Evolutionary conservation across 139 green algal genomes (phyloP), one percentile per base, ranked within the genome.

Genomic region (Auxenochlorella protothecoides): DNA sequence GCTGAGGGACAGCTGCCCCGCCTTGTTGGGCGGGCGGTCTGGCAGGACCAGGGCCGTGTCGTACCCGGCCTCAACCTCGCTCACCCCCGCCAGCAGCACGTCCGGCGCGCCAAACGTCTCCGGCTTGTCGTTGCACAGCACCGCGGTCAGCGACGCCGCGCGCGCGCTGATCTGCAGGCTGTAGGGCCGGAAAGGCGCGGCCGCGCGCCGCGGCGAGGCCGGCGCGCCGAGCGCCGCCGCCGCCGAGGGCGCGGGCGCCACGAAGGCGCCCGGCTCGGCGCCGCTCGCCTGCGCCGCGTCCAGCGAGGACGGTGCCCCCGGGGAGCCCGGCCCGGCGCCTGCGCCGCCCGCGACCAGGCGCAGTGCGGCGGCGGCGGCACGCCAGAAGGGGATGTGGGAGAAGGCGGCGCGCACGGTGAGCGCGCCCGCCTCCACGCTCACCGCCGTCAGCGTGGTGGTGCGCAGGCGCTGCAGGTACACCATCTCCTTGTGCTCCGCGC

Each of bases 61-160:
- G 63, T 76, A 82, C 0, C 73, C 64, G 6, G 76, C 55, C n/a
- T 44, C 51, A 2, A 77, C 65, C 3, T 79, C 53, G 64, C 70
- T 66, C 27, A 80, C 53, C 13, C 66, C 69, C 12, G 79, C 73
- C 69, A 89, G 83, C 71, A 96, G 79, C 59, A 96, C 85, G 55
- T 96, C 90, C 3, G 90, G 90, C 9, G 89, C 89, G 7, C 90
- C 90, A 79, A 90, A 94, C 3, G 87, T 92, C 64, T 84, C 84
- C 3, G 83, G 81, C 79, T 91, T 91, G 84, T 96, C 90, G 73
- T 93, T 89, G 83, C 90, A 96, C 57, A 96, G 81, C 68, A 92
- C 80, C 5, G 90, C 8, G 13, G 80, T 74, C 12, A 87, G 56
- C 6, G 64, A 68, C 57, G 80, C 70, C 14, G 84, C 44, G 1